Percentiles rank a stretch among this genome's conserved stretches.
These are phyloP conservation scores for Pseudognaphalium luteoalbum DNA, from an alignment of 129 eudicot species.

Conservation along the genomic window DNA sequence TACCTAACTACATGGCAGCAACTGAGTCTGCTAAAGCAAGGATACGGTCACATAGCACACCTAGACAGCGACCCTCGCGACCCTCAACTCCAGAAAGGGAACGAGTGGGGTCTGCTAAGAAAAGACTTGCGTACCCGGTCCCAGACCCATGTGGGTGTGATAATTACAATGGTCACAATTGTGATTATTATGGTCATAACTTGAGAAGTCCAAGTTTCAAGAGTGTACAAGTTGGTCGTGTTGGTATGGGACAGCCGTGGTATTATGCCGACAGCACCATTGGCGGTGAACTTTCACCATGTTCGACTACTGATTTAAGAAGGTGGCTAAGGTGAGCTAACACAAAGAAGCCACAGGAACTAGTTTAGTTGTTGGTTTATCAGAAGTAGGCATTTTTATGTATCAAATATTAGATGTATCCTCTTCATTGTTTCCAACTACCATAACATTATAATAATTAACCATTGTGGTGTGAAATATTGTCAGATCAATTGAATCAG, in stretches of 20 bases:
- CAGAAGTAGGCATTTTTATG: conserved; percentile 20
- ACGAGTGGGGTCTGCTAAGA: conserved; percentile 59
- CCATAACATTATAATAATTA: not conserved
- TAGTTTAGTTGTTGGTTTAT: conserved; percentile 19
- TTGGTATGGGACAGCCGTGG: conserved; percentile 67
- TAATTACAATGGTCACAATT: conserved; percentile 6
- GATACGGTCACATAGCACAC: conserved; percentile 77
- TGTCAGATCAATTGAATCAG: not conserved
- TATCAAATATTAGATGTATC: conserved; percentile 25
- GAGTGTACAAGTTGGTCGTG: conserved; percentile 76
- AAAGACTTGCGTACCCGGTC: conserved; percentile 67
- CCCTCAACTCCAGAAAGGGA: conserved; percentile 77
- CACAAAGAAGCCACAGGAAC: not conserved
- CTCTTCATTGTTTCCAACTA: conserved; percentile 35
- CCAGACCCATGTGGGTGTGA: conserved; percentile 42
- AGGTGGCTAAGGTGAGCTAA: conserved; percentile 68
- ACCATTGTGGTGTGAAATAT: not conserved
- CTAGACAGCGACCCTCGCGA: conserved; percentile 74
- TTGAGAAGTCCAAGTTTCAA: conserved; percentile 90
- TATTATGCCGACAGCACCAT: conserved; percentile 59
- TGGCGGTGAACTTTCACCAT: conserved; percentile 80
- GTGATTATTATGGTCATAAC: conserved; percentile 47
- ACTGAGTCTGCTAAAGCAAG: conserved; percentile 90
- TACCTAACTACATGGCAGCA: conserved; percentile 89
- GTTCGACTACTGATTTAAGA: conserved; percentile 80